Evolutionary conservation across 345 rosid genomes (phyloP), one percentile per base, ranked within the genome.

Genomic region (Ceriops tagal): DNA sequence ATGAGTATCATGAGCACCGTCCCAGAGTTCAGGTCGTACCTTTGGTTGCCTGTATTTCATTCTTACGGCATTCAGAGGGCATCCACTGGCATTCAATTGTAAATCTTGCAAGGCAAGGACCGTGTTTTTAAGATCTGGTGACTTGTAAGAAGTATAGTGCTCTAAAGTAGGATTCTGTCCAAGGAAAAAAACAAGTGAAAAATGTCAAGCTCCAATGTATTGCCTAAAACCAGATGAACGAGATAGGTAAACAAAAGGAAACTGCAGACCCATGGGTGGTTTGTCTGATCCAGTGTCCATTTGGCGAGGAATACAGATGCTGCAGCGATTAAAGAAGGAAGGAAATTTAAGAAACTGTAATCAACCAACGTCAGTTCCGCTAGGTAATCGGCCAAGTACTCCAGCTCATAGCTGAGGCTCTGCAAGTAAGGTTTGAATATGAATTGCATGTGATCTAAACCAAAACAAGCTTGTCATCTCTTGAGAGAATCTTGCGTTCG

Each of bases 231-330:
- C 39, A 53, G 5, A 35, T 13, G 26, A 43, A 28, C 1, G 32
- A 18, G 53, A 47, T 69, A 35, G 58, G 62, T 32, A 37, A 55
- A 47, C 46, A 56, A 31, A 62, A 68, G 64, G 72, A 64, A 73
- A 75, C 63, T 65, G 68, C 85, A 61, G 58, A 93, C 98, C 98
- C 98, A 93, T 60, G 98, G 97, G 66, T 89, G 90, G 64, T 72
- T 74, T 58, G 91, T 87, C 58, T 84, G 93, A 72, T 91, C 91
- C 75, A 91, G 53, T 3, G 98, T 93, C 98, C 98, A 93, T 78
- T 82, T 84, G 61, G 96, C 95, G 13, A 93, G 96, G 76, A 93
- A 89, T 28, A 93, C 91, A 60, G 97, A 89, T 8, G 98, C 89
- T 21, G 98, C 97, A 75, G 98, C 97, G 66, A 88, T 79, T 31